Conservation (phyloP, 768 basidiomycete genomes). For the Leccinellum albellum region DNA sequence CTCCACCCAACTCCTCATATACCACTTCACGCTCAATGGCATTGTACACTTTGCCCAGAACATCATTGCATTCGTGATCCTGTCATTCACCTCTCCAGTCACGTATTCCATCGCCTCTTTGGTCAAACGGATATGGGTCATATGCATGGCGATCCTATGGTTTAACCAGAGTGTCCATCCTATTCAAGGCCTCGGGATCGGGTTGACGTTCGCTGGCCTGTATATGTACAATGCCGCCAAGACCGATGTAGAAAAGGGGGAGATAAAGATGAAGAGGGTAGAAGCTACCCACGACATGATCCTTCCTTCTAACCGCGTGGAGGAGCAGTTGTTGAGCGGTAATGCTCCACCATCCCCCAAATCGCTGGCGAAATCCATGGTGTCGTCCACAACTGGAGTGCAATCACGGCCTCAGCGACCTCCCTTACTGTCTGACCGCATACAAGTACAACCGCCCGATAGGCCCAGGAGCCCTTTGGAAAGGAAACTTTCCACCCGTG, state of each 20-base stretch:
- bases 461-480: constrained; percentile 10
- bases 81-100: constrained; percentile 94
- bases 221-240: constrained; percentile 98
- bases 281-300: constrained; percentile 67
- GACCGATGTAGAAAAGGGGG: constrained; percentile 86
- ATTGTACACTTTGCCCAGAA: constrained; percentile 96
- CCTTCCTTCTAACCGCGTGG: constrained; percentile 65
- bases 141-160: constrained; percentile 97
- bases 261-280: constrained; percentile 78
- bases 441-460: constrained; percentile 2
- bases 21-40: constrained; percentile 91
- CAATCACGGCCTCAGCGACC: constrained; percentile 17
- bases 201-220: constrained; percentile 82
- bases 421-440: constrained; percentile 1
- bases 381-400: constrained; percentile 26
- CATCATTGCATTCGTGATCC: constrained; percentile 94
- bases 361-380: background rate
- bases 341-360: constrained; percentile 29
- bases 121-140: constrained; percentile 96
- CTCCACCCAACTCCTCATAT: constrained; percentile 59
- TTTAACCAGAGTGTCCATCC: constrained; percentile 84
- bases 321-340: constrained; percentile 48
- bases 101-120: constrained; percentile 98
- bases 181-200: constrained; percentile 86
- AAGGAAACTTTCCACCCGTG: constrained; percentile 12